Base-by-base conservation (phyloP, 495 filamentous ascomycete genomes). In the Penicillium herquei region DNA sequence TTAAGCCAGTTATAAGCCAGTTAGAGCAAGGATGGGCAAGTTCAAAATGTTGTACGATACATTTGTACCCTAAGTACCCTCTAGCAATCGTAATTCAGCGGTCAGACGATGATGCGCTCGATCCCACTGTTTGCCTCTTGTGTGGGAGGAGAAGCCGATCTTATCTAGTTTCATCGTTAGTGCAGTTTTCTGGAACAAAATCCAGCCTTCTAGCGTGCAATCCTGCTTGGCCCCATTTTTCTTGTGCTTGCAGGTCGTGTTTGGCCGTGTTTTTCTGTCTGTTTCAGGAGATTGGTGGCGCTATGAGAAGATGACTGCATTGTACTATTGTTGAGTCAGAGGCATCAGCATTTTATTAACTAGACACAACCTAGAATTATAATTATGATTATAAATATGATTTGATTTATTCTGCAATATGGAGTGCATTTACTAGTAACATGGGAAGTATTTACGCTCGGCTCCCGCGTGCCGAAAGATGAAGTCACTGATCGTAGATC, bases 171-270 rank as follows among this genome's bases (percentile, higher is more conserved):
- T 21, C 32, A 39, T 37, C 11, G 26, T 55, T 26, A 26, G 21
- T 55, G 54, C 34, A 49, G 30, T 32, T 50, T 64, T 64, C 58
- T 59, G 58, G 58, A 58, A 64, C 21, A 26, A 26, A 26, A 26
- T 26, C 21, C 21, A 26, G 37, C 16, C 58, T 68, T 68, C 65
- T 66, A 68, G 63, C 58, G 63, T 64, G 34, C 2, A 54, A 49
- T 40, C 34, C 18, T 51, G n/a, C 40, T 37, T 46, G 43, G 40
- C 18, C 33, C 32, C 47, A 7, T 33, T 13, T 33, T 34, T 16
- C 16, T 49, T 16, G 34, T 37, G 34, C 12, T 13, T 6, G 6
- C 11, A 6, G 33, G 33, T 35, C 33, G 33, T 35, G 33, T 35
- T 35, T 37, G 34, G 34, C 6, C 34, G 49, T 51, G 18, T 51